phyloP scores from a whole-genome alignment of 495 filamentous ascomycete species.

The Saxophila tyrrhenica region DNA sequence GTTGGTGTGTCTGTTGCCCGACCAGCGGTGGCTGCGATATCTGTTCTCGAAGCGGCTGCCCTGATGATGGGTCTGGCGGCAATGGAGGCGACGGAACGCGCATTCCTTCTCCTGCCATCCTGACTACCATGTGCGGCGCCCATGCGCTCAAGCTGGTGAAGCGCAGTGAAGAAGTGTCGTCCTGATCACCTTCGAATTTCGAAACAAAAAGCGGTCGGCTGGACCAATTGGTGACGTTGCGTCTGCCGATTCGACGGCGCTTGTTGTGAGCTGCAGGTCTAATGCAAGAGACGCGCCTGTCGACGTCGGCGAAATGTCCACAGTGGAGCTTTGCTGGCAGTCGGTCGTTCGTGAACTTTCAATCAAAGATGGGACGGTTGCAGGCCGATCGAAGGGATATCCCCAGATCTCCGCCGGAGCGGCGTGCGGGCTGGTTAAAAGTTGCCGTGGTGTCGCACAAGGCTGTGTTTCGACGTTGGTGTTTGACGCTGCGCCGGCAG shows the following conservation, averaged over 20 bases:
- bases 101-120: slow-evolving; percentile 5
- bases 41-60: background rate
- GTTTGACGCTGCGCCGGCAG: too few species aligned
- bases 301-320: background rate
- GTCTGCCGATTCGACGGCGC: background rate
- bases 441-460: too few species aligned
- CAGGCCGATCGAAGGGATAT: too few species aligned
- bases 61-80: slow-evolving; percentile 6
- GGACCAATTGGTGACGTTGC: background rate
- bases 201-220: background rate
- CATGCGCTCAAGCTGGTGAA: background rate
- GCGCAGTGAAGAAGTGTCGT: background rate
- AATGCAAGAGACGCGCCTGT: background rate
- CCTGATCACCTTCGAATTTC: background rate
- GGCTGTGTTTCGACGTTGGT: too few species aligned
- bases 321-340: background rate
- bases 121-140: background rate
- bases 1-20: background rate
- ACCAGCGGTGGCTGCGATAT: background rate
- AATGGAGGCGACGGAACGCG: slow-evolving; percentile 14
- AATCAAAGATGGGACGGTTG: too few species aligned
- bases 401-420: too few species aligned
- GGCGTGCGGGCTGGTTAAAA: too few species aligned
- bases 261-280: background rate
- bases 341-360: too few species aligned